Evolutionary conservation across 208 protist genomes (phyloP), one percentile per base, ranked within the genome.

Genomic region (Trypanosoma brucei): DNA sequence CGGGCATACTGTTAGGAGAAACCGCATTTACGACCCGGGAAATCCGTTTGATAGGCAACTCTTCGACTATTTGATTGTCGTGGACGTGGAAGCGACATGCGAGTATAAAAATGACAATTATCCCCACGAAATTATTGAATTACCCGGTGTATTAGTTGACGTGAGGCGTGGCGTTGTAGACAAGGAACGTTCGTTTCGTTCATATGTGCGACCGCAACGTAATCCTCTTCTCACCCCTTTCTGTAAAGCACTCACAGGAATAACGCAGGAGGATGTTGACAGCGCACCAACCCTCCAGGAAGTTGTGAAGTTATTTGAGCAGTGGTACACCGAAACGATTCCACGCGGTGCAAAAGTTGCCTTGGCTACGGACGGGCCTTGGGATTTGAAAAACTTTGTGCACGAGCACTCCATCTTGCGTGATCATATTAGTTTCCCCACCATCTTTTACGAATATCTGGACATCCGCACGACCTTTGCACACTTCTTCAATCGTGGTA

Each of bases 121-220:
- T 57, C 84, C 80, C 44, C 83, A 98, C 69, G 97, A 98, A 76
- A 87, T 98, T 48, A 98, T 98, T 61, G 97, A 98, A 67, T 80
- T 97, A 34, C 94, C 97, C 13, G 85, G 83, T 9, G 78, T 98
- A 2, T 68, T 97, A 6, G 68, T 98, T 62, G 81, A 96, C 55
- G 86, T 91, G 7, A 82, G 78, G 4, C 72, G 70, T 5, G 76
- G 87, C 13, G 57, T 89, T 56, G 76, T 92, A 6, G 79, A 93
- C 55, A 69, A 72, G 9, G 59, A 79, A 22, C 76, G 76, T 8
- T 93, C 88, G 30, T 97, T 97, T 55, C 89, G 88, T 70, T 88
- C 83, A 3, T 98, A 93, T 64, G 83, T 98, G 13, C 86, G 86
- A 75, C 97, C 97, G 30, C 71, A 64, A n/a, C 65, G 66, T 38